Conservation (phyloP, 1,139 yeast species). For the Kodamaea arcana region DNA sequence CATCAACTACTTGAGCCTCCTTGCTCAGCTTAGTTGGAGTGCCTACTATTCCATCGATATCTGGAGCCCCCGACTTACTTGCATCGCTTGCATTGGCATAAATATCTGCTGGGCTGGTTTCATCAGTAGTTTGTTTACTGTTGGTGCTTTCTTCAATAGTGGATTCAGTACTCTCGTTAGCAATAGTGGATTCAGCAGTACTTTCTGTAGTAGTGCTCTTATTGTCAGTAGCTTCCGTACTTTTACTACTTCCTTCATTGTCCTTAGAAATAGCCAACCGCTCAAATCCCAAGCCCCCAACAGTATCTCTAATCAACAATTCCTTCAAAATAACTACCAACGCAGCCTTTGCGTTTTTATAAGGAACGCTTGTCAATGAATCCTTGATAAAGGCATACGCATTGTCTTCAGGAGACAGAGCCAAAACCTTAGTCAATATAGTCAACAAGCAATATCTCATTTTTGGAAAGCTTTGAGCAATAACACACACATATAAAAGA, state of each 20-base stretch:
- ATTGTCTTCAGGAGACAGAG: conserved; percentile 51
- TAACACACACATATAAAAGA: conserved; percentile 24
- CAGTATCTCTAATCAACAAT: conserved; percentile 28
- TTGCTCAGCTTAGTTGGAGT: no score
- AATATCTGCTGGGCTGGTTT: background rate
- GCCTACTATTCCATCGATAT: no score
- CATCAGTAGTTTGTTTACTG: background rate
- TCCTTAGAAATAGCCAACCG: background rate
- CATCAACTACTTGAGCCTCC: background rate
- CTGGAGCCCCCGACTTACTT: background rate
- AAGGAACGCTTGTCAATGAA: conserved; percentile 67
- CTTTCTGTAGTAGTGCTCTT: background rate
- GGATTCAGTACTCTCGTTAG: background rate
- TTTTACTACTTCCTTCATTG: background rate
- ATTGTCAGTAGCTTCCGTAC: background rate
- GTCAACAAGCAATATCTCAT: conserved; percentile 38
- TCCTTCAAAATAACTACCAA: conserved; percentile 67
- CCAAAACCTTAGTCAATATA: conserved; percentile 51
- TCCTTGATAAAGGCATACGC: conserved; percentile 62
- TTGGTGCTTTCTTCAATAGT: background rate
- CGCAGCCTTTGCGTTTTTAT: conserved; percentile 52
- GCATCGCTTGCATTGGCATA: background rate
- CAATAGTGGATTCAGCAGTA: background rate
- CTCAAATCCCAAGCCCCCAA: conserved; percentile 2
- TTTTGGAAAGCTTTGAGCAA: conserved; percentile 9